These are phyloP conservation scores for Neurospora sp. DNA, from an alignment of 495 filamentous ascomycete species.

Conservation along the genomic window DNA sequence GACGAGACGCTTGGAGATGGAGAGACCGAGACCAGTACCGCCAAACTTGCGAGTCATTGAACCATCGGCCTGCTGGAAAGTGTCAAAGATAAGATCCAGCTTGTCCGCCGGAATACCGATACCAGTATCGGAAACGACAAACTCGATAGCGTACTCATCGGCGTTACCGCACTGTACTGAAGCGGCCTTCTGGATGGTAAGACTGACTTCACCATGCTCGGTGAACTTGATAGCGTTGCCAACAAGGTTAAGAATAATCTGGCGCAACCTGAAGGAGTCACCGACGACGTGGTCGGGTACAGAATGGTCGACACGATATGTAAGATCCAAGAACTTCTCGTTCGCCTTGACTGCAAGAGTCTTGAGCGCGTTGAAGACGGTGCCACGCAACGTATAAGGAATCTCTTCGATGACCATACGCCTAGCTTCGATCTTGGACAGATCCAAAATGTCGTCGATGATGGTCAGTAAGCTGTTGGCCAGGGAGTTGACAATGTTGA, in stretches of 20 bases:
- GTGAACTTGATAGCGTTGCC: slow-evolving; percentile 94
- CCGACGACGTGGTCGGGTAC: slow-evolving; percentile 95
- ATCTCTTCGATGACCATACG: slow-evolving; percentile 99
- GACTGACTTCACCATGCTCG: slow-evolving; percentile 91
- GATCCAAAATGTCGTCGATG: slow-evolving; percentile 97
- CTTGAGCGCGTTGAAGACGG: slow-evolving; percentile 96
- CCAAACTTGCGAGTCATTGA: slow-evolving; percentile 96
- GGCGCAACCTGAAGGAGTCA: slow-evolving; percentile 91
- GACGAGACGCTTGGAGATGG: slow-evolving; percentile 91
- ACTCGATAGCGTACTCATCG: slow-evolving; percentile 88
- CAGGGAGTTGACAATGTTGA: slow-evolving; percentile 96
- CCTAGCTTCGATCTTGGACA: slow-evolving; percentile 98
- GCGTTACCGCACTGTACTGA: slow-evolving; percentile 41
- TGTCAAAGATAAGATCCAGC: slow-evolving; percentile 96
- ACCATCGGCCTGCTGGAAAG: slow-evolving; percentile 97
- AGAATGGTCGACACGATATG: slow-evolving; percentile 86
- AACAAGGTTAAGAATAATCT: slow-evolving; percentile 82
- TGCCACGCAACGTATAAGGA: slow-evolving; percentile 87
- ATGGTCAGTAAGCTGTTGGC: slow-evolving; percentile 96
- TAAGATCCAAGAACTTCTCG: slow-evolving; percentile 87
- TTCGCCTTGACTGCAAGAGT: slow-evolving; percentile 95
- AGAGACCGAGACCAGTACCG: slow-evolving; percentile 89
- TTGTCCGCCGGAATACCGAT: slow-evolving; percentile 97
- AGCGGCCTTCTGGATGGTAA: slow-evolving; percentile 73
- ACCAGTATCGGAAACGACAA: slow-evolving; percentile 92